Percentiles rank a stretch among this genome's conserved stretches.
Conservation (phyloP, 179 eudicot genomes). For the Beta macrorhiza region DNA sequence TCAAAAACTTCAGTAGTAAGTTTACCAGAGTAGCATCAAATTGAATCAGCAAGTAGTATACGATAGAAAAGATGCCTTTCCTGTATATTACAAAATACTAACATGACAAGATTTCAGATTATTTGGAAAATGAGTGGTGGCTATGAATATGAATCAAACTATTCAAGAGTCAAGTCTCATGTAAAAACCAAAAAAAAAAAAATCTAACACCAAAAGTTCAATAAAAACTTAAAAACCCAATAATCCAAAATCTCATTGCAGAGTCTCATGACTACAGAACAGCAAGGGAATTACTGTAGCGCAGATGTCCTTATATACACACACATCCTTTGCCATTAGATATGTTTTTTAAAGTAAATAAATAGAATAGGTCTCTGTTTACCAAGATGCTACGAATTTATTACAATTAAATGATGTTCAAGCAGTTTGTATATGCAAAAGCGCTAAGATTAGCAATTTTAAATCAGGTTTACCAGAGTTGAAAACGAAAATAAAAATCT, state of each 20-base stretch:
- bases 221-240: not conserved
- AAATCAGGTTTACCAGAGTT: not conserved
- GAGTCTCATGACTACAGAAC: not conserved
- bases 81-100: not conserved
- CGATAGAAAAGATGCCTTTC: not conserved
- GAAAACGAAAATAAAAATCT: not conserved
- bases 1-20: not conserved
- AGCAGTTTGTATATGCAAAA: not conserved
- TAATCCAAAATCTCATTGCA: not conserved
- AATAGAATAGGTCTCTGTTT: not conserved
- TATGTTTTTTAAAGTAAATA: not conserved
- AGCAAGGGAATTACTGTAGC: not conserved
- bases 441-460: not conserved
- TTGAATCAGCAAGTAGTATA: conserved; percentile 8
- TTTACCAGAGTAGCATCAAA: conserved; percentile 1
- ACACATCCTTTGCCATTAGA: not conserved
- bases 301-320: not conserved
- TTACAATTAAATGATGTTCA: not conserved
- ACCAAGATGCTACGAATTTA: not conserved
- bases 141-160: not conserved
- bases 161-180: conserved; percentile 4
- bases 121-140: conserved; percentile 1
- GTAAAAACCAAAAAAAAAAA: not conserved
- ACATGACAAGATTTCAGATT: not conserved
- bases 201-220: not conserved